These are phyloP conservation scores for Buddleja alternifolia DNA, from an alignment of 257 asterid species.

Conservation along the genomic window DNA sequence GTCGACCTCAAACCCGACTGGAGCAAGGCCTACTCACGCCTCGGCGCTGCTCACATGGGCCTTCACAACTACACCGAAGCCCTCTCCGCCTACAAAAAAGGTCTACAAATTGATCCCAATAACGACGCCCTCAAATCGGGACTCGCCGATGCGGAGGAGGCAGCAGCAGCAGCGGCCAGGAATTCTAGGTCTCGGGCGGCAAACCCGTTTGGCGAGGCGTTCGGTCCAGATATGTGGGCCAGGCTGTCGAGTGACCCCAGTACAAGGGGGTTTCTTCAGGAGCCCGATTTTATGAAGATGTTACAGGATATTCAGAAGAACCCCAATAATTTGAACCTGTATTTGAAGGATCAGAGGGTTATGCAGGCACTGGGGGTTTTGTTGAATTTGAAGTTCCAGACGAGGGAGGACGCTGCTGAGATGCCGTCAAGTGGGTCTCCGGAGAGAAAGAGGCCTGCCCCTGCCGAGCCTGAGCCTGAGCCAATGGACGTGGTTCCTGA, in stretches of 20 bases:
- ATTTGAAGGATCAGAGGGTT: conserved; percentile 84
- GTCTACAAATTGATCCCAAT: conserved; percentile 79
- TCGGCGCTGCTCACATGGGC: conserved; percentile 84
- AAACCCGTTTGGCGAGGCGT: conserved; percentile 80
- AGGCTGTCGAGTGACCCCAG: conserved; percentile 66
- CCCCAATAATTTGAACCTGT: conserved; percentile 63
- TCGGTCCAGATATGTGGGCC: conserved; percentile 95
- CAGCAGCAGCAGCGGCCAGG: conserved; percentile 45
- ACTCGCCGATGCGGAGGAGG: conserved; percentile 74
- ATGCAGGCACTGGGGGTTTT: conserved; percentile 85
- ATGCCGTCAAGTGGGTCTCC: conserved; percentile 48
- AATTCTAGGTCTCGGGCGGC: conserved; percentile 41
- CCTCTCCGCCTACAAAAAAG: conserved; percentile 67
- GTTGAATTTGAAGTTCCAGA: conserved; percentile 63
- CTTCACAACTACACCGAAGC: conserved; percentile 65
- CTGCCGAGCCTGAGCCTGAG: conserved; percentile 53
- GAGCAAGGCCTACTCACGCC: conserved; percentile 88
- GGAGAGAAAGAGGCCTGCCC: conserved; percentile 57
- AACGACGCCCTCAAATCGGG: conserved; percentile 87
- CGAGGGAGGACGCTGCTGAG: conserved; percentile 50
- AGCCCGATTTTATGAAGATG: conserved; percentile 81
- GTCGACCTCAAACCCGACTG: conserved; percentile 88
- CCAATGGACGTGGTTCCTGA: conserved; percentile 48
- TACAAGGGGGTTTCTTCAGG: conserved; percentile 63
- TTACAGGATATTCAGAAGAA: conserved; percentile 90